Percentiles rank a stretch among this genome's conserved stretches.
phyloP scores from a whole-genome alignment of 192 early-diverging fungal species.

The Coemansia sp. region DNA sequence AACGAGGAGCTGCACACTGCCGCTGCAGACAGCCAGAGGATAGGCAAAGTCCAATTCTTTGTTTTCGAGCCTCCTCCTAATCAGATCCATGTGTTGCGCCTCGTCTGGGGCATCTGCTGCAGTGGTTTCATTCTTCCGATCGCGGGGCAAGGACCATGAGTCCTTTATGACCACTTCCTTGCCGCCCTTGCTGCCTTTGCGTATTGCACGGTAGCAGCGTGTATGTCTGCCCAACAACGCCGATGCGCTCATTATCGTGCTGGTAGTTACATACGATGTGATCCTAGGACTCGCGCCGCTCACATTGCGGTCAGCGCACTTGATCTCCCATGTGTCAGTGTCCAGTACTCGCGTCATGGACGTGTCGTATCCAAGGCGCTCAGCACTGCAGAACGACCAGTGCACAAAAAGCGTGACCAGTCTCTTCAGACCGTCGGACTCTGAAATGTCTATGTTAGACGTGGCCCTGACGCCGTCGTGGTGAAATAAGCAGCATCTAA shows the following conservation, averaged over 20 bases:
- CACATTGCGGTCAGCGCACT: not conserved
- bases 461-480: not conserved
- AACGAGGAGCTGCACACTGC: not conserved
- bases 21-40: not conserved
- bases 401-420: constrained; percentile 8
- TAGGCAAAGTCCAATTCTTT: not conserved
- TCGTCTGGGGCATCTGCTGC: not conserved
- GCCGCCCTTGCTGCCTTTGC: not conserved
- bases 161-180: constrained; percentile 10
- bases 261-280: not conserved
- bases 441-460: not conserved
- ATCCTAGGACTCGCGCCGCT: not conserved
- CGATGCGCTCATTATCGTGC: not conserved
- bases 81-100: not conserved
- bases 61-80: not conserved
- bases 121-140: not conserved
- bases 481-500: not conserved
- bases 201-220: constrained; percentile 9
- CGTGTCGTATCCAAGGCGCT: constrained; percentile 12
- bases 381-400: constrained; percentile 16
- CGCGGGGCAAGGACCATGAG: constrained; percentile 1
- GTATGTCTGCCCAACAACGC: constrained; percentile 13
- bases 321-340: not conserved
- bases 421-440: not conserved
- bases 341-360: not conserved